Conservation (phyloP, 2,329 filamentous ascomycete species). For the Cladosporium sp. region DNA sequence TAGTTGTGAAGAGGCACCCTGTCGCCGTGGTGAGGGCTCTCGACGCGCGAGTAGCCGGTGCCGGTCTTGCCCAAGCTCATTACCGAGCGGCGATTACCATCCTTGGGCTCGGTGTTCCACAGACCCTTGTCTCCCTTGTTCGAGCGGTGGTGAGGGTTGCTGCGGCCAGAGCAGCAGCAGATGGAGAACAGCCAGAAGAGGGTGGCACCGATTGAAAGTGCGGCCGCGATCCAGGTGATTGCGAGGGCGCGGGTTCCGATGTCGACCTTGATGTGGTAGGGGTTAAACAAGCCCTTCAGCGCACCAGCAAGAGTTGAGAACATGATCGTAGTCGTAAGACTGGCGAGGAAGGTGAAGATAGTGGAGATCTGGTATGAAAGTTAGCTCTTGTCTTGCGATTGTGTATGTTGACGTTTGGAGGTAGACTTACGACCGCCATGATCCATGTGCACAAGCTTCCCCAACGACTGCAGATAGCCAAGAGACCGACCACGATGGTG, state of each 20-base stretch:
- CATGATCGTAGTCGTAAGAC: constrained; percentile 73
- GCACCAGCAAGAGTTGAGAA: constrained; percentile 69
- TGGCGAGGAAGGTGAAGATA: constrained; percentile 64
- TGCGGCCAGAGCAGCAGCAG: constrained; percentile 84
- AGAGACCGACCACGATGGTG: constrained; percentile 76
- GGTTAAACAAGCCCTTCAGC: constrained; percentile 66
- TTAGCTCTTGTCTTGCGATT: constrained; percentile 25
- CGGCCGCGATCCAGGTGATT: constrained; percentile 76
- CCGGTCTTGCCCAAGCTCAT: constrained; percentile 61
- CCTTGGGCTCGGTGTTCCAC: constrained; percentile 34
- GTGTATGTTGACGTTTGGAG: neutral
- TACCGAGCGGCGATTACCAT: constrained; percentile 34
- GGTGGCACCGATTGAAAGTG: constrained; percentile 71
- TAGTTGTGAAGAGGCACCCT: constrained; percentile 33
- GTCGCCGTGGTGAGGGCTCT: constrained; percentile 44
- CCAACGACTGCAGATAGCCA: constrained; percentile 79
- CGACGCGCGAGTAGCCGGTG: constrained; percentile 62
- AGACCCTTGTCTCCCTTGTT: constrained; percentile 43
- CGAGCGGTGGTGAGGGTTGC: constrained; percentile 48
- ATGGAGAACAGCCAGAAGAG: constrained; percentile 91
- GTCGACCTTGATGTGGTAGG: constrained; percentile 68
- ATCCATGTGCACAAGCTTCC: constrained; percentile 83
- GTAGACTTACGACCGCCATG: constrained; percentile 65
- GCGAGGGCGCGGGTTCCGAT: constrained; percentile 72
- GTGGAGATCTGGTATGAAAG: constrained; percentile 46